Evolutionary conservation across 1,284 basidiomycete genomes (phyloP), one percentile per base, ranked within the genome.

Genomic region (Ustilago tritici): DNA sequence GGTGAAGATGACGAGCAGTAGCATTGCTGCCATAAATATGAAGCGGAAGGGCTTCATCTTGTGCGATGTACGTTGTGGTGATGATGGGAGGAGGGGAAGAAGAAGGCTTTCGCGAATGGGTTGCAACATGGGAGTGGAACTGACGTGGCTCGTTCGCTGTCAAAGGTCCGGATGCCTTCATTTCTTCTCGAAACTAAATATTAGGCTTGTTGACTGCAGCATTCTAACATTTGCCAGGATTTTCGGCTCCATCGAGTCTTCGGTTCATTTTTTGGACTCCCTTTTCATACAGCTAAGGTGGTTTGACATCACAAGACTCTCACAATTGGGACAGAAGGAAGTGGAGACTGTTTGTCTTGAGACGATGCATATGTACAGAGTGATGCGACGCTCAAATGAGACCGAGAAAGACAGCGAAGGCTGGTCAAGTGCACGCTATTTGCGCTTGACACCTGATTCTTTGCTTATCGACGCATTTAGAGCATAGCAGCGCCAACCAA

Each of bases 141-240:
- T 61, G 56, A 73, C 70, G 70, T 73, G 70, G 65, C 70, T 67
- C 64, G 70, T 66, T 61, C 61, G 65, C 53, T 62, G 19, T 34
- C 56, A 17, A 43, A 17, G 38, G 11, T 4, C 55, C 38, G 36
- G 35, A 49, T 35, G 19, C 52, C 19, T 31, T 56, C 47, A 43
- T 43, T 65, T 66, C 64, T 60, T 66, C 57, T 65, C 56, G 58
- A 23, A 19, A 5, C 41, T 40, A 15, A 41, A 38, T 55, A 47
- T 43, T 56, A n/a, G 17, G 2, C 23, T 10, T 50, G 49, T 55
- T 55, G 35, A 10, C 35, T 55, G n/a, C 36, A 6, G 5, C 6
- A 8, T 6, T 59, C 57, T 41, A 43, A 49, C 57, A 28, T 50
- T 28, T 32, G 2, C 41, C 6, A 40, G 28, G 0, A 35, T 47